Base-by-base conservation (phyloP, 139 green algal species). In the Ostreobium quekettii region DNA sequence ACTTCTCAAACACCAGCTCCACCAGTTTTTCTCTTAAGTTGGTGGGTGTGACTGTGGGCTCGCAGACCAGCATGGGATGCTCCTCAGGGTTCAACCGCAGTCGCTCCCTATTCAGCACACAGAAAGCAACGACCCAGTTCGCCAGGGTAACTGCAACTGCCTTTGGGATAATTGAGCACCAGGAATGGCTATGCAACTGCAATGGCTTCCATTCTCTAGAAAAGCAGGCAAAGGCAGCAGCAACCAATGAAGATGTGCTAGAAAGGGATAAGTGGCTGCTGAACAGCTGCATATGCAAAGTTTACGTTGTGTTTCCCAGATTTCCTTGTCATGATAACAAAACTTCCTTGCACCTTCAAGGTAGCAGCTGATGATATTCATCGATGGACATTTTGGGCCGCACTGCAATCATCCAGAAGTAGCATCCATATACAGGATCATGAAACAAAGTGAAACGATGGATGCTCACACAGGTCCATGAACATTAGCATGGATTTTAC, bases 1-100 rank as follows among this genome's bases (percentile, higher is more conserved):
- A 82, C 30, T 81, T 87, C 79, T 99, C 93, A 78, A 99, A 99
- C 64, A 96, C 73, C 15, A 84, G 60, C 76, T 91, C 75, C 35
- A 89, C 81, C 1, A 77, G 74, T 64, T 87, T 87, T 69, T 98
- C 93, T 1, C 93, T 80, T 3, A 66, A 37, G 22, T 69, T 76
- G 1, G 60, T 60, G n/a, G 76, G 33, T 11, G 32, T 90, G 68
- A 84, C 77, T 0, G 85, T 83, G 0, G 93, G 87, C 80, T 98
- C 93, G 2, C 88, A 85, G 35, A 97, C 68, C 77, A 99, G 72
- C 15, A 97, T 66, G 2, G 93, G 90, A 71, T 95, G 93, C 71
- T 97, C 90, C 47, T 80, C 66, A 0, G 86, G 78, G 35, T 90
- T 75, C 2, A 95, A 71, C 31, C 76, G 66, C 63, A 98, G 77